Evolutionary conservation across 2,329 filamentous ascomycete genomes (phyloP), one percentile per base, ranked within the genome.

Genomic region (Neonectria ditissima): DNA sequence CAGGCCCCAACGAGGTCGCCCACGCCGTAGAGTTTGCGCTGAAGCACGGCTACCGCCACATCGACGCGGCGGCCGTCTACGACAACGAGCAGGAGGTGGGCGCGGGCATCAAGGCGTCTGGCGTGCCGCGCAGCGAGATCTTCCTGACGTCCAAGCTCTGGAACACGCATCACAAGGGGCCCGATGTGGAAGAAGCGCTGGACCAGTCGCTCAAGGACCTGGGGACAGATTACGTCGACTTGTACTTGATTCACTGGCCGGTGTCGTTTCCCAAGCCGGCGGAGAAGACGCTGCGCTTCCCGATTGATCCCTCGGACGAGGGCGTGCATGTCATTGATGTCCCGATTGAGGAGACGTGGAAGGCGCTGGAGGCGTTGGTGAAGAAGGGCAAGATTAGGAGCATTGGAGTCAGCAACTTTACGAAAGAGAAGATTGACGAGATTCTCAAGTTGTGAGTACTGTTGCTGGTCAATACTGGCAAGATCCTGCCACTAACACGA

Each of bases 141-240:
- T 78, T 83, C 74, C 76, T 86, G 30, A 88, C 86, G 13, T 84
- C 82, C 62, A 89, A 89, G 78, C 79, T 89, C 14, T 89, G 85
- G 86, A 87, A 87, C 76, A 85, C 80, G 8, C 78, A 83, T 43
- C 84, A 86, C 67, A 75, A 77, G 30, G 78, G 79, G 1, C 74
- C 81, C 30, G 76, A 84, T 63, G 80, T 86, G 22, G 80, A 82
- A 62, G 73, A 77, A 32, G 82, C 79, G 7, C 72, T 86, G 22
- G 77, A 85, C 67, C 77, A 79, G 64, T 82, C 81, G 2, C 73
- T 86, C 53, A 74, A 78, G 59, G 81, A 85, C 48, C 75, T 86
- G 11, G 78, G 80, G 37, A 82, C 80, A 1, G 81, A 83, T 55
- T 86, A 86, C 66, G 72, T 86, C 32, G 84, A 86, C 65, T 71